These are phyloP conservation scores for Ogataea polymorpha DNA, from an alignment of 805 yeast species.

Conservation along the genomic window DNA sequence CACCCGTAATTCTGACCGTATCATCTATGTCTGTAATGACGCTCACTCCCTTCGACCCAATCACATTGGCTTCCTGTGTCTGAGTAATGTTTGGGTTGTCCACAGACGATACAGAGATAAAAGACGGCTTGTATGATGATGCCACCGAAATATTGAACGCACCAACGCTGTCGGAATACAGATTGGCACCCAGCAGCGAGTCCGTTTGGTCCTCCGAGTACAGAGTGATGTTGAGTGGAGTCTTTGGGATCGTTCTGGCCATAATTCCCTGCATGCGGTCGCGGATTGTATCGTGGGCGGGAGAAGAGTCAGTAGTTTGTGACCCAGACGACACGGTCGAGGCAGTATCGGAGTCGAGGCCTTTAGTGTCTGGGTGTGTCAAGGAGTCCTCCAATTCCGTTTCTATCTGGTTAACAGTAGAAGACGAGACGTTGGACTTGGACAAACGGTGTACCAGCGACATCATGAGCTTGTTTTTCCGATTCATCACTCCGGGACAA, in stretches of 20 bases:
- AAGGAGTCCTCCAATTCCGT: slow-evolving; percentile 35
- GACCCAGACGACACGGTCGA: slow-evolving; percentile 19
- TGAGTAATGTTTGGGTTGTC: slow-evolving; percentile 46
- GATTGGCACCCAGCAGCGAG: slow-evolving; percentile 31
- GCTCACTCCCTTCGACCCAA: slow-evolving; percentile 52
- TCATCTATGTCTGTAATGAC: slow-evolving; percentile 93
- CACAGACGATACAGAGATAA: slow-evolving; percentile 48
- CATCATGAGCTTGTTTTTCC: slow-evolving; percentile 68
- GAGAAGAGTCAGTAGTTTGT: slow-evolving; percentile 10
- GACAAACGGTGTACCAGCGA: slow-evolving; percentile 68
- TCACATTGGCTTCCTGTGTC: slow-evolving; percentile 43
- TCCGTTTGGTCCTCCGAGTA: slow-evolving; percentile 44
- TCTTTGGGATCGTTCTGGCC: slow-evolving; percentile 59
- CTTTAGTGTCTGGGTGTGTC: slow-evolving; percentile 26
- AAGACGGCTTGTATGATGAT: slow-evolving; percentile 60
- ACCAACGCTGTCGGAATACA: slow-evolving; percentile 66
- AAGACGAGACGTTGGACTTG: slow-evolving; percentile 32
- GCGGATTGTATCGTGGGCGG: slow-evolving; percentile 40
- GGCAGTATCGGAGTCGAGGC: slow-evolving; percentile 20
- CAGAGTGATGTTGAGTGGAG: slow-evolving; percentile 51
- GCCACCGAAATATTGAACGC: slow-evolving; percentile 52
- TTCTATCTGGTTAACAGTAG: slow-evolving; percentile 36
- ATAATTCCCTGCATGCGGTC: slow-evolving; percentile 70
- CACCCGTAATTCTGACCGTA: slow-evolving; percentile 88
- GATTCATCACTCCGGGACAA: slow-evolving; percentile 64